Percentiles rank a stretch among this genome's conserved stretches.
Conservation (phyloP, 2,329 filamentous ascomycete species). For the Neoarthrinium moseri region DNA sequence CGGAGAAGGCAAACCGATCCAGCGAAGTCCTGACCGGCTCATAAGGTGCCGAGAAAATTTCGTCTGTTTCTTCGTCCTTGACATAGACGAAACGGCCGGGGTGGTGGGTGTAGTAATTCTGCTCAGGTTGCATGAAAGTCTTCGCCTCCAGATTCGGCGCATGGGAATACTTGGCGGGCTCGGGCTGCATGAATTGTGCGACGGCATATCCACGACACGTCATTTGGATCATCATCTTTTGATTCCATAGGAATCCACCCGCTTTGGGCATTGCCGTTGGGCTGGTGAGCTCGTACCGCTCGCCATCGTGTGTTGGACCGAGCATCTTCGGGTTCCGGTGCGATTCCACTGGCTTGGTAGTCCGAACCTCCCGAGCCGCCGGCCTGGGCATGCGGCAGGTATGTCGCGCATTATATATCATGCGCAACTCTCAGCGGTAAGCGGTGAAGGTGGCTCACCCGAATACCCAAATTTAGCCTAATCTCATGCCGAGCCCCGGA, state of each 20-base stretch:
- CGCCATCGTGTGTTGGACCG: conserved; percentile 41
- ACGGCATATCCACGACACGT: conserved; percentile 59
- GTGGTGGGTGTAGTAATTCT: conserved; percentile 58
- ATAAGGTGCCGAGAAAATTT: conserved; percentile 54
- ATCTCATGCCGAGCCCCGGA: neutral
- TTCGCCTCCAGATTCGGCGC: conserved; percentile 56
- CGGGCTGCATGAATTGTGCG: conserved; percentile 60
- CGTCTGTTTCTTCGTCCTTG: conserved; percentile 51
- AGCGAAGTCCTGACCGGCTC: conserved; percentile 49
- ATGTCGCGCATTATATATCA: neutral
- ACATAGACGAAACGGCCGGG: conserved; percentile 59
- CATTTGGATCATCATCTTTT: conserved; percentile 60
- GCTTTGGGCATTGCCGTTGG: conserved; percentile 57
- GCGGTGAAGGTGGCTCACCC: neutral
- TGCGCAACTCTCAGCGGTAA: neutral
- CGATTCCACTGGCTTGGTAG: neutral
- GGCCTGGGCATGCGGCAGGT: neutral
- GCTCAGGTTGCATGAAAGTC: conserved; percentile 62
- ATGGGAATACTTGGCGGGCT: conserved; percentile 59
- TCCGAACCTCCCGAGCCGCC: neutral
- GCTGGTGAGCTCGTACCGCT: conserved; percentile 53
- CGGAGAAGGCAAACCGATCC: conserved; percentile 51
- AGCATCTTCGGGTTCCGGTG: neutral
- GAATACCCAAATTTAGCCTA: conserved; percentile 7
- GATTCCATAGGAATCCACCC: conserved; percentile 57